Conservation (phyloP, 345 rosid species). For the Eucalyptus lansdowneana region DNA sequence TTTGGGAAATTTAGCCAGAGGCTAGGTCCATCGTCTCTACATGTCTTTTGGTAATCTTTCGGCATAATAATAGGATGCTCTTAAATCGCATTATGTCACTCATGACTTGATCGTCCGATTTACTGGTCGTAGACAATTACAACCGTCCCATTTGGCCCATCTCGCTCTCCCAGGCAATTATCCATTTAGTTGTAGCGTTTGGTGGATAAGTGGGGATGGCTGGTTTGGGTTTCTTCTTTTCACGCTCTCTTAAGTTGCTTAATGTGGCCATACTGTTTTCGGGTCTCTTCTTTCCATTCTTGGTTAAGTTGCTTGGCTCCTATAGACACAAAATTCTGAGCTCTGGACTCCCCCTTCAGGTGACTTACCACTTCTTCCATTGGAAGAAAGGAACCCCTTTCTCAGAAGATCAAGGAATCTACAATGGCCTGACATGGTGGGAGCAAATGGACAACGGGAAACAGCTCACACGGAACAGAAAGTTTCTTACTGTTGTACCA, state of each 20-base stretch:
- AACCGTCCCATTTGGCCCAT: background rate
- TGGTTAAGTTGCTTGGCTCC: background rate
- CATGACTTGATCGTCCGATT: background rate
- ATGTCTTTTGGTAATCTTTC: background rate
- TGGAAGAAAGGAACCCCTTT: constrained; percentile 99
- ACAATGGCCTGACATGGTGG: constrained; percentile 96
- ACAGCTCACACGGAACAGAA: constrained; percentile 91
- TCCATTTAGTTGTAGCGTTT: background rate
- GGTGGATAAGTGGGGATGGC: background rate
- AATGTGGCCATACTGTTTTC: background rate
- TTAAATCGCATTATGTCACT: background rate
- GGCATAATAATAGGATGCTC: background rate
- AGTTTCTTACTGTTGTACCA: constrained; percentile 89
- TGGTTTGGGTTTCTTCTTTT: background rate
- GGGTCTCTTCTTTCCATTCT: background rate
- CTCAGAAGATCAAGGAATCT: constrained; percentile 96
- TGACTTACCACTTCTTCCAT: constrained; percentile 93
- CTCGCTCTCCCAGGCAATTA: background rate
- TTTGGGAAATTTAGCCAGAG: background rate
- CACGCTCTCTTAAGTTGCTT: background rate
- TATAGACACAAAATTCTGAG: background rate
- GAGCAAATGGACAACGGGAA: constrained; percentile 94
- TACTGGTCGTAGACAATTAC: background rate
- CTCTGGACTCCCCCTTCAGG: constrained; percentile 16
- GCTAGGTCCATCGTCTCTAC: background rate